A percentile compares a stretch with the other conserved stretches of the same genome.
Conservation (phyloP, 202 grass and related monocot species). For the Digitaria exilis region DNA sequence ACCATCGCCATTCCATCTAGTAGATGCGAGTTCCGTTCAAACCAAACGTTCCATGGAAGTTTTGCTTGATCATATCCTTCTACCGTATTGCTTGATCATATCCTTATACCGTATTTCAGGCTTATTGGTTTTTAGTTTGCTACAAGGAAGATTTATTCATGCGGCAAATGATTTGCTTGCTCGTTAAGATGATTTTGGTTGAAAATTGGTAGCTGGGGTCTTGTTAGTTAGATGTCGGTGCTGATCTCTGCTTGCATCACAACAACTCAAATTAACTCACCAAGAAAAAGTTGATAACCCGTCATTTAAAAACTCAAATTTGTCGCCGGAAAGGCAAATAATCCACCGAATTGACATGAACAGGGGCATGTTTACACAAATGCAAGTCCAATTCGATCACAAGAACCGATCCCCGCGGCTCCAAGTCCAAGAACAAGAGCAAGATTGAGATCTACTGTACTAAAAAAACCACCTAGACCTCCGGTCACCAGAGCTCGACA, state of each 20-base stretch:
- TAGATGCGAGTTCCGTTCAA: neutral
- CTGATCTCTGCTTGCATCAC: neutral
- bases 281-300: neutral
- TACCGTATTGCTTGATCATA: too few relatives aligned
- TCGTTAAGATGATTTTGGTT: neutral
- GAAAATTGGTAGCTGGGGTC: neutral
- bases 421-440: constrained; percentile 8
- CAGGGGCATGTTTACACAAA: neutral
- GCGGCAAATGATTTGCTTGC: too few relatives aligned
- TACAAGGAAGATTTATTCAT: too few relatives aligned
- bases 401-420: constrained; percentile 5
- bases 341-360: neutral
- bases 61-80: too few relatives aligned
- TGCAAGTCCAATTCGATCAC: neutral
- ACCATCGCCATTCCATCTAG: neutral
- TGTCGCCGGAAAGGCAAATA: neutral
- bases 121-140: too few relatives aligned
- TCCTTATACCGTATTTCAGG: too few relatives aligned
- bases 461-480: neutral
- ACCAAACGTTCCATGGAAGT: neutral
- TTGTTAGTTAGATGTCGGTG: neutral
- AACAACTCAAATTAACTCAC: neutral
- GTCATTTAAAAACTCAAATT: neutral
- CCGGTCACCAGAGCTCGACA: neutral
- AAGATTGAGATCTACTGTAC: neutral